Base-by-base conservation (phyloP, 2,329 filamentous ascomycete species). In the Phialophora macrospora region DNA sequence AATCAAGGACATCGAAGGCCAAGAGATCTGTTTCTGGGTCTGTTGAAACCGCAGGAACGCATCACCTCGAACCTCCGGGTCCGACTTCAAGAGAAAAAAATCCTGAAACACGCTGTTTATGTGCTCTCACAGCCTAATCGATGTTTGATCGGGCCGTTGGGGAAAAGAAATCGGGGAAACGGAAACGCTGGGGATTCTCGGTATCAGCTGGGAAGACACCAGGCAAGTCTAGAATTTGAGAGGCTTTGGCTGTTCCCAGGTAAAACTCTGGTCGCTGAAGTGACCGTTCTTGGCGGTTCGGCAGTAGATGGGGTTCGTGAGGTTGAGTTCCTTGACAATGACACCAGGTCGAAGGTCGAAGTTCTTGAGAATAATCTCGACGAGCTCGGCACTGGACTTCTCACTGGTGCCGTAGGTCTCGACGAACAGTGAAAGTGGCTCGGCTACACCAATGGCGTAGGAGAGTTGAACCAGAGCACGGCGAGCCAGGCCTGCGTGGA, bases 251-350 rank as follows among this genome's bases (percentile, higher is more conserved):
- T 98, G 88, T 89, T 99, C 95, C 95, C 95, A 99, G 82, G 85
- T 88, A 88, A 99, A 99, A 81, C 81, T 85, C 88, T 97, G 95
- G 91, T 97, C 95, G 82, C 93, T 96, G 83, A 99, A 99, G 88
- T 99, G 95, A 75, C 95, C 95, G 84, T 98, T 98, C 91, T 97
- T 97, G 83, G 95, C 95, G 65, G 95, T 99, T 85, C 94, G 87
- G 87, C 88, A 88, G 90, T 99, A 99, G 85, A 98, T 97, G 78
- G 95, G 95, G 83, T 93, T 92, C 81, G 88, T 90, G 72, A 99
- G 87, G 83, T 95, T 90, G 72, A 99, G 90, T 84, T 97, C 93
- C 85, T 92, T 92, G 82, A 98, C 95, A 76, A 99, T 98, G 80
- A 97, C 93, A 89, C 95, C 95, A 65, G 95, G 95, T 77, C 95